A percentile compares a stretch with the other conserved stretches of the same genome.
phyloP scores from a whole-genome alignment of 2,329 filamentous ascomycete genomes.

The Beauveria pseudobassiana region DNA sequence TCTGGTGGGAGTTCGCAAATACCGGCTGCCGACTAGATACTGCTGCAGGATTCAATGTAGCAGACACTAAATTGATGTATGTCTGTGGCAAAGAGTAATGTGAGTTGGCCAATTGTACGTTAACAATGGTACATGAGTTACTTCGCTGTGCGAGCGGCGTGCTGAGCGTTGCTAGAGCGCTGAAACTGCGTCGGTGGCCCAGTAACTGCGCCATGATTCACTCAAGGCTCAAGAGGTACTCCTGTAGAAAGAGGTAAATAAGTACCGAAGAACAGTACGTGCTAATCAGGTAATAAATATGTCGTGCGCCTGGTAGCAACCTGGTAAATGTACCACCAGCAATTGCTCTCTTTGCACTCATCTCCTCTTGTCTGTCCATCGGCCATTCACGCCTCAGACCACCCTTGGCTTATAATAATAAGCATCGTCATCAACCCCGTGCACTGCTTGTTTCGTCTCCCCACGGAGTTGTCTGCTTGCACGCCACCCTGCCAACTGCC shows the following conservation, averaged over 20 bases:
- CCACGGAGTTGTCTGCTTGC: not conserved
- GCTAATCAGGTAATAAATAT: not conserved
- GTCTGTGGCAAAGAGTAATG: not conserved
- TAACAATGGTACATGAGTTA: no score
- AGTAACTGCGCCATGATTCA: not conserved
- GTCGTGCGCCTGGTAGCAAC: not conserved
- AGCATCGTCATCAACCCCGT: not conserved
- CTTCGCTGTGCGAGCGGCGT: no score
- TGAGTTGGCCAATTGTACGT: not conserved
- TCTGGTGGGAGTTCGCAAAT: no score
- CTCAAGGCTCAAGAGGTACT: not conserved
- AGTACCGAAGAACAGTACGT: not conserved
- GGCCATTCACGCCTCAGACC: not conserved
- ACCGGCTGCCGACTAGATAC: no score
- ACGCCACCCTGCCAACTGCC: not conserved
- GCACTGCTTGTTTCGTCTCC: not conserved
- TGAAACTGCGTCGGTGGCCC: not conserved
- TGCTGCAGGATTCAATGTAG: not conserved
- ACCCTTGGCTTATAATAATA: not conserved
- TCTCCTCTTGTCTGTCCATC: not conserved
- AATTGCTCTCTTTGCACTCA: not conserved
- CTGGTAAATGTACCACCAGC: not conserved
- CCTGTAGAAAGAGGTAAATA: not conserved
- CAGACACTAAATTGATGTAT: not conserved
- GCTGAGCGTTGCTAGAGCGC: not conserved